These are phyloP conservation scores for Lolium perenne DNA, from an alignment of 176 grass and related monocot species.

Conservation along the genomic window DNA sequence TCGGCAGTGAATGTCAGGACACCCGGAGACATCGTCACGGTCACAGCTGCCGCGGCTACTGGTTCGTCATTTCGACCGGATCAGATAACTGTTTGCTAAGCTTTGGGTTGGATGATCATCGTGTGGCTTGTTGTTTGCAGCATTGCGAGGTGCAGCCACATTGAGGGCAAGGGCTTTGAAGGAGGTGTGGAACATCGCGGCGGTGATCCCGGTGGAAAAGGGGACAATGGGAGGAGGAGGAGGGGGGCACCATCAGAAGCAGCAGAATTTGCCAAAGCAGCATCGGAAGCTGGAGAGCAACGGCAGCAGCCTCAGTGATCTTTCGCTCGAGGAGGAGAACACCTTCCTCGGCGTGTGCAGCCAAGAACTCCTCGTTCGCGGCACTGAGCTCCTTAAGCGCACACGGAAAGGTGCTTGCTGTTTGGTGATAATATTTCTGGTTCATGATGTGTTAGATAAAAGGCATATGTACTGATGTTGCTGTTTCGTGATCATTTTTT, in stretches of 20 bases:
- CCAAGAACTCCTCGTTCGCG: constrained; percentile 85
- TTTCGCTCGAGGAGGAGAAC: constrained; percentile 70
- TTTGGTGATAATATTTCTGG: background rate
- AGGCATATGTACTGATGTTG: constrained; percentile 15
- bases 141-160: constrained; percentile 89
- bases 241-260: constrained; percentile 58
- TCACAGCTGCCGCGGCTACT: constrained; percentile 90
- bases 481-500: background rate
- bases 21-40: constrained; percentile 77
- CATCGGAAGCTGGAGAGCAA: constrained; percentile 79
- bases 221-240: constrained; percentile 51
- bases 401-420: constrained; percentile 82
- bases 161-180: constrained; percentile 90
- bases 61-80: constrained; percentile 43
- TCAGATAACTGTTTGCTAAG: background rate
- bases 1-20: constrained; percentile 92
- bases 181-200: constrained; percentile 99
- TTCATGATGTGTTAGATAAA: no score
- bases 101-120: background rate
- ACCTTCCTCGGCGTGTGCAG: constrained; percentile 90
- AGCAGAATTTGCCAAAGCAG: constrained; percentile 55
- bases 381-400: constrained; percentile 91
- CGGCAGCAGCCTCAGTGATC: constrained; percentile 68
- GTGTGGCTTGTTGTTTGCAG: constrained; percentile 37
- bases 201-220: constrained; percentile 96